Percentiles rank a stretch among this genome's conserved stretches.
Conservation (phyloP, 495 filamentous ascomycete genomes). For the Annulohypoxylon bovei region DNA sequence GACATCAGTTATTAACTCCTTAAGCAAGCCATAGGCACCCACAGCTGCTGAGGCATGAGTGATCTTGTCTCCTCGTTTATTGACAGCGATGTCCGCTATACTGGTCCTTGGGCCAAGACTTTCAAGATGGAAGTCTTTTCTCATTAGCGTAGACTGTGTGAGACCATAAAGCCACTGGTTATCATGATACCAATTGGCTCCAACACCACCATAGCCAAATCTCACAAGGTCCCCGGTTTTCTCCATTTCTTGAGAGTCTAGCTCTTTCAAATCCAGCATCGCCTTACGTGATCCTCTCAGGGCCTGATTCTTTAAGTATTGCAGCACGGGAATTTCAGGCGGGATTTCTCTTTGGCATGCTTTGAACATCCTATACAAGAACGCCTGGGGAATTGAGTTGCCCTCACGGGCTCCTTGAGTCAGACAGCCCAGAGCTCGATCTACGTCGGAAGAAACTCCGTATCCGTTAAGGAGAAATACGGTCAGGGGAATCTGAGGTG, state of each 20-base stretch:
- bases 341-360: not conserved
- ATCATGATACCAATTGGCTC: not conserved
- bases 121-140: not conserved
- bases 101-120: not conserved
- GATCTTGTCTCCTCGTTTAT: not conserved
- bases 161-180: not conserved
- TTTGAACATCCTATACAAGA: not conserved
- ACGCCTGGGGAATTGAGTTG: not conserved
- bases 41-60: not conserved
- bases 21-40: not conserved
- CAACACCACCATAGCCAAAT: not conserved
- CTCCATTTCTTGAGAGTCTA: not conserved
- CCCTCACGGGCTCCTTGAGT: not conserved
- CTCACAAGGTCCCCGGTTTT: not conserved
- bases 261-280: not conserved
- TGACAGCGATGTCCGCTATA: not conserved
- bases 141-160: not conserved
- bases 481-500: not conserved
- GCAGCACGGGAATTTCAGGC: not conserved
- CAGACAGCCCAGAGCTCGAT: not conserved
- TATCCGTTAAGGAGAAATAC: not conserved
- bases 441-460: not conserved
- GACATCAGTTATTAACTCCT: not conserved
- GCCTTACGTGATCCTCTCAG: not conserved
- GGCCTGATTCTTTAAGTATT: not conserved